phyloP scores from a whole-genome alignment of 495 filamentous ascomycete species.

The Xylaria sp. region DNA sequence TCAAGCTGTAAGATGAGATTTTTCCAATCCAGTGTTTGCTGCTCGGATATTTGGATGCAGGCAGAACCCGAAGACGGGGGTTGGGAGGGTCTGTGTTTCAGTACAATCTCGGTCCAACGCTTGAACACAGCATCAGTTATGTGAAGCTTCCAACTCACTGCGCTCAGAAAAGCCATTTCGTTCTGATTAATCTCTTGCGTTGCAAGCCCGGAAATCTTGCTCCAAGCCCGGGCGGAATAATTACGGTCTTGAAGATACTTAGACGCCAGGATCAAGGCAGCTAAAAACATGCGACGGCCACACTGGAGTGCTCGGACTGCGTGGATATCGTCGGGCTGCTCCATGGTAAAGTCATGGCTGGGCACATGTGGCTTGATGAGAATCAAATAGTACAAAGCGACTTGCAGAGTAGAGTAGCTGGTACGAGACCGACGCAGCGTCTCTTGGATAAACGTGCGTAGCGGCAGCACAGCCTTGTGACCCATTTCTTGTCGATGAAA shows the following conservation, averaged over 20 bases:
- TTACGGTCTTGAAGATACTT: conserved; percentile 99
- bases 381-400: conserved; percentile 94
- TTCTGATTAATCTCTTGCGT: conserved; percentile 94
- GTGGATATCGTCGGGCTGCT: conserved; percentile 79
- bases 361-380: conserved; percentile 93
- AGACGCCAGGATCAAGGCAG: conserved; percentile 89
- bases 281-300: conserved; percentile 96
- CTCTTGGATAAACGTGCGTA: conserved; percentile 96
- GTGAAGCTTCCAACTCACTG: conserved; percentile 93
- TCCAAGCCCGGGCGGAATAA: conserved; percentile 96
- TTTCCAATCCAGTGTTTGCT: conserved; percentile 70
- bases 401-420: conserved; percentile 96
- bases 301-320: conserved; percentile 86
- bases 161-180: conserved; percentile 88
- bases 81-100: conserved; percentile 78
- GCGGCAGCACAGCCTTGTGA: conserved; percentile 77
- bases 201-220: conserved; percentile 93
- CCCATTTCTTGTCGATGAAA: conserved; percentile 63
- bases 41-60: conserved; percentile 48
- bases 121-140: conserved; percentile 88
- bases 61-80: conserved; percentile 63
- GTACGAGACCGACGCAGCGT: conserved; percentile 92
- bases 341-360: conserved; percentile 79
- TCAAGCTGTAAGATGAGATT: conserved; percentile 78
- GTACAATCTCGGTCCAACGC: conserved; percentile 89